phyloP scores from a whole-genome alignment of 371 early-diverging fungal species.

The Lichtheimia hyalospora region DNA sequence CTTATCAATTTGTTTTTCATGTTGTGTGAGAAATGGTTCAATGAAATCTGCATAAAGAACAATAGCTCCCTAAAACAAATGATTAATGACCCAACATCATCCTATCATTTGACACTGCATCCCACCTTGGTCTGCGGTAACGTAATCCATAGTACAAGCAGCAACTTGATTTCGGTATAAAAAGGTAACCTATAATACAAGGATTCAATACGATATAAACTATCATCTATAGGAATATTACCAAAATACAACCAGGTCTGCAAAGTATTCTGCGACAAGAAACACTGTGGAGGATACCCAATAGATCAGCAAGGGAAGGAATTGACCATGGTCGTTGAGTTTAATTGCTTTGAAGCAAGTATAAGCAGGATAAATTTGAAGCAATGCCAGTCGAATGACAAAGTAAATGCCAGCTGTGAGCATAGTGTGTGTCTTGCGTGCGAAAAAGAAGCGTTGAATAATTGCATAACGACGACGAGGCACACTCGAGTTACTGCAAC shows the following conservation, averaged over 20 bases:
- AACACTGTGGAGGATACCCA: conserved; percentile 43
- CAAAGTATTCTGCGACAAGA: conserved; percentile 36
- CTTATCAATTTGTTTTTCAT: conserved; percentile 21
- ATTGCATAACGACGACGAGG: too few species aligned
- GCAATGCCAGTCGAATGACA: conserved; percentile 28
- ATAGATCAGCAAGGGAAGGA: conserved; percentile 39
- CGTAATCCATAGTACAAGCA: conserved; percentile 41
- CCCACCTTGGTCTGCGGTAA: conserved; percentile 48
- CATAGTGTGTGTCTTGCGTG: conserved; percentile 11
- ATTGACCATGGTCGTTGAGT: conserved; percentile 28
- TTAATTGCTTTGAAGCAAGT: conserved; percentile 43
- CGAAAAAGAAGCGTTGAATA: conserved; percentile 3
- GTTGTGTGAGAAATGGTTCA: conserved; percentile 16
- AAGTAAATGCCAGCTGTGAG: conserved; percentile 33
- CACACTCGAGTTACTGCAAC: too few species aligned
- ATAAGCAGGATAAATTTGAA: conserved; percentile 48
- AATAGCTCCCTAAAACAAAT: conserved; percentile 15
- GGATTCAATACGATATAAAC: not conserved
- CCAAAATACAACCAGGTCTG: conserved; percentile 48
- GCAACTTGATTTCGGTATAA: conserved; percentile 37
- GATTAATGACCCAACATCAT: not conserved
- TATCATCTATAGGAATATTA: conserved; percentile 7
- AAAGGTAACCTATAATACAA: conserved; percentile 40
- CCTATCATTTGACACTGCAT: not conserved
- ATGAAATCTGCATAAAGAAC: conserved; percentile 16